phyloP scores from a whole-genome alignment of 192 early-diverging fungal species.

The Endogone sp. region DNA sequence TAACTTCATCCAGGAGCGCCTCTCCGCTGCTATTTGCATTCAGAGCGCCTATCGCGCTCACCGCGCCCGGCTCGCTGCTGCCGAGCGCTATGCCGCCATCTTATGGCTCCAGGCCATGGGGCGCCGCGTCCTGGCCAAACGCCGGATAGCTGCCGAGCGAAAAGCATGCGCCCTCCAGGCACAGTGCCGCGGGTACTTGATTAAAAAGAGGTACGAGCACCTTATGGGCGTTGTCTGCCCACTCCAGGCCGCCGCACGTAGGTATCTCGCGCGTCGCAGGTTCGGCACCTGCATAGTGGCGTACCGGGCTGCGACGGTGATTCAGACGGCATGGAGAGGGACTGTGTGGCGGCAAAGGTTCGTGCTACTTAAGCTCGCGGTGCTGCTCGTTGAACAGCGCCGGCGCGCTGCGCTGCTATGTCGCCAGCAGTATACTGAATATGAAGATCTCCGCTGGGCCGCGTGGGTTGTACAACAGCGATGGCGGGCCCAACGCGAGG shows the following conservation, averaged over 20 bases:
- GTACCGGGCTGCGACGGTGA: slow-evolving; percentile 8
- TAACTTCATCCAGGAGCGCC: not conserved
- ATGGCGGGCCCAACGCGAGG: slow-evolving; percentile 16
- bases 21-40: slow-evolving; percentile 19
- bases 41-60: slow-evolving; percentile 30
- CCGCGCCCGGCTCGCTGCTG: slow-evolving; percentile 13
- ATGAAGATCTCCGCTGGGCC: slow-evolving; percentile 19
- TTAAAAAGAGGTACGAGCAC: slow-evolving; percentile 16
- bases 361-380: slow-evolving; percentile 8
- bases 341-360: slow-evolving; percentile 17
- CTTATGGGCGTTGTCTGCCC: not conserved
- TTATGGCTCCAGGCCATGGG: not conserved
- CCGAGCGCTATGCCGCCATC: not conserved
- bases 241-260: not conserved
- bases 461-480: slow-evolving; percentile 18
- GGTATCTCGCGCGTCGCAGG: slow-evolving; percentile 15
- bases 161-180: slow-evolving; percentile 14
- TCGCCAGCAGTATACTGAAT: slow-evolving; percentile 10
- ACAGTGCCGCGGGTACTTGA: slow-evolving; percentile 15
- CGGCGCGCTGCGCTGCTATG: slow-evolving; percentile 19
- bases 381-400: slow-evolving; percentile 12
- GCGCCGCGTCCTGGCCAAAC: not conserved
- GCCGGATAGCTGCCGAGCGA: slow-evolving; percentile 11
- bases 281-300: not conserved
- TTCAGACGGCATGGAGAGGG: slow-evolving; percentile 24